Evolutionary conservation across 306 rosid species (phyloP).

Genomic region (Fagus crenata): DNA sequence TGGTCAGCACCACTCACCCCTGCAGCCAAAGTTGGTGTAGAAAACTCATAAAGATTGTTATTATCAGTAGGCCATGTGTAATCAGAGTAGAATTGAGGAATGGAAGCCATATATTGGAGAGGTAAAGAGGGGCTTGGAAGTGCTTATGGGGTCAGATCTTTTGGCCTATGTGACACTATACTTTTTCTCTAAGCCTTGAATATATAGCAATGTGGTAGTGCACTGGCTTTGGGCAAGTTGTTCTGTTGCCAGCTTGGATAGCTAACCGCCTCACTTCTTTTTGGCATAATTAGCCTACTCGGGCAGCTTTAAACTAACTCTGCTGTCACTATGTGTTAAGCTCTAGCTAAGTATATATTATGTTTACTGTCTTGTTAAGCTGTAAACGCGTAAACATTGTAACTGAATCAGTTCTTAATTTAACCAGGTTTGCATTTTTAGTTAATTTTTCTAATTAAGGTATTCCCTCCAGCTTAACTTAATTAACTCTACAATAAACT

Average conservation of each 20-base stretch:
- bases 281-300: conserved; percentile 1
- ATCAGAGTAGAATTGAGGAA: conserved; percentile 53
- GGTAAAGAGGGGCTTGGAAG: conserved; percentile 18
- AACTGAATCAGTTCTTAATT: neutral
- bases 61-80: conserved; percentile 34
- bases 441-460: neutral
- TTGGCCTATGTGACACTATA: neutral
- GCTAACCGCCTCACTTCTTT: neutral
- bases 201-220: neutral
- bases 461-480: too few species aligned
- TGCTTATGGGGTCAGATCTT: neutral
- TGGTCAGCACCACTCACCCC: neutral
- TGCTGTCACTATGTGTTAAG: neutral
- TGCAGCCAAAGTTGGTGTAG: conserved; percentile 9
- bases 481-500: too few species aligned
- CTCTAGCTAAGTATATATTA: neutral
- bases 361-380: conserved; percentile 14
- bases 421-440: neutral
- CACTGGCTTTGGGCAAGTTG: neutral
- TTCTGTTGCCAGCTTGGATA: neutral
- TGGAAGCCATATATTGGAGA: conserved; percentile 49
- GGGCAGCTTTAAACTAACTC: conserved; percentile 27
- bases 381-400: conserved; percentile 36
- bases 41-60: conserved; percentile 22
- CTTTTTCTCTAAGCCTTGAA: neutral